Conservation (phyloP, 1,284 basidiomycete species). For the Sporisorium exsertum region DNA sequence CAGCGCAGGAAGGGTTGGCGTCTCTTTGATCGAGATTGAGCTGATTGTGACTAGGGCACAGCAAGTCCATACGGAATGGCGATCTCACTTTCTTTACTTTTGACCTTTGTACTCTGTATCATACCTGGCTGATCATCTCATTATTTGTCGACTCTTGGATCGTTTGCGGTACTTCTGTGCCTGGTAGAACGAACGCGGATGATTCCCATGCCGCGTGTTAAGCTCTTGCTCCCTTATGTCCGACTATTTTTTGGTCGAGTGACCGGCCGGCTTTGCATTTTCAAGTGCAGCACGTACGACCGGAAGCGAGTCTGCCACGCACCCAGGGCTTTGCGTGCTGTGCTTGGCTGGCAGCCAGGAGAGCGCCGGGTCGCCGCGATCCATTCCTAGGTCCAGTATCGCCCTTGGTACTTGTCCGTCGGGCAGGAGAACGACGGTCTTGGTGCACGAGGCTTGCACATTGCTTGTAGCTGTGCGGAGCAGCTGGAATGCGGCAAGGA, state of each 20-base stretch:
- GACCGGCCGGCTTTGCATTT: conserved; percentile 10
- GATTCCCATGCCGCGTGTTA: not conserved
- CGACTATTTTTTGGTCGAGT: not conserved
- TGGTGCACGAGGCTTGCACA: conserved; percentile 1
- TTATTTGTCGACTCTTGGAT: too few species aligned
- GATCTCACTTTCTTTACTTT: too few species aligned
- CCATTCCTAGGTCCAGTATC: not conserved
- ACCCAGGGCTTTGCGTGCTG: not conserved
- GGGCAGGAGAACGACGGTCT: not conserved
- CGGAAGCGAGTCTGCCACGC: not conserved
- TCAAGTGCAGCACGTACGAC: not conserved
- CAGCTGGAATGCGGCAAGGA: not conserved
- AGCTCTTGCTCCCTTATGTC: not conserved
- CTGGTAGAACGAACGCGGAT: too few species aligned
- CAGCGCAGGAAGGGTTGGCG: not conserved
- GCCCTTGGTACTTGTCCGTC: not conserved
- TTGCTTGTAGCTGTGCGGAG: not conserved
- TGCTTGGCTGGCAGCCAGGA: conserved; percentile 1
- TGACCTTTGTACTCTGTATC: too few species aligned
- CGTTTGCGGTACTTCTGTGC: too few species aligned
- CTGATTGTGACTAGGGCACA: too few species aligned
- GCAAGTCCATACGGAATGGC: too few species aligned
- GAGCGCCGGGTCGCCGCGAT: not conserved
- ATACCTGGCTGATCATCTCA: too few species aligned
- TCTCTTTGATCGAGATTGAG: too few species aligned